Conservation (phyloP, 345 rosid species). For the Schrenkiella parvula region DNA sequence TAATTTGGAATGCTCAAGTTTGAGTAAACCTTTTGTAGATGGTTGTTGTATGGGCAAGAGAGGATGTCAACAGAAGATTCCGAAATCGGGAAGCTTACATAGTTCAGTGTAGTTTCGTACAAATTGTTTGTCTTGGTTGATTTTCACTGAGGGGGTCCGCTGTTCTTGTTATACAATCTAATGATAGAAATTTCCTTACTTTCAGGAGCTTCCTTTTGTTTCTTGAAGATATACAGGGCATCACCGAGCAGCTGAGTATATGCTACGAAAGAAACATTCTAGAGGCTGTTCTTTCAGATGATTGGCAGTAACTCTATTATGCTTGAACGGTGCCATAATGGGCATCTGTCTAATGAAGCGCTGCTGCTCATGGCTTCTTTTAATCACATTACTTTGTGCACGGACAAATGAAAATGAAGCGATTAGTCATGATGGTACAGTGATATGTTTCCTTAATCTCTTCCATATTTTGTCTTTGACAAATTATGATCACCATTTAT, state of each 20-base stretch:
- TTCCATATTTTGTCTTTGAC: constrained; percentile 42
- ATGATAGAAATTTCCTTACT: not conserved
- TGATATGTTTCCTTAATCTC: constrained; percentile 32
- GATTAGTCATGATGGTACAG: constrained; percentile 34
- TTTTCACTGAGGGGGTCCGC: not conserved
- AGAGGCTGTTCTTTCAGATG: constrained; percentile 63
- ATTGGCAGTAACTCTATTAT: constrained; percentile 49
- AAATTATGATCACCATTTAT: constrained; percentile 33
- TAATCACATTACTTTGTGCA: constrained; percentile 42
- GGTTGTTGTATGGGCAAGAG: not conserved
- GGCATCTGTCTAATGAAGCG: constrained; percentile 49
- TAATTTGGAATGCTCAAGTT: not conserved
- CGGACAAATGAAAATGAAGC: constrained; percentile 42
- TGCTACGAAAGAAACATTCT: constrained; percentile 40
- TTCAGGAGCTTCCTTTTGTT: constrained; percentile 29
- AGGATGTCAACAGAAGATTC: not conserved
- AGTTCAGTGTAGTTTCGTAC: not conserved
- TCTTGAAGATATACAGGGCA: constrained; percentile 19
- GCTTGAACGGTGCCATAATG: constrained; percentile 73
- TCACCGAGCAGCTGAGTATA: constrained; percentile 37
- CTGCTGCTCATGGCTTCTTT: constrained; percentile 51
- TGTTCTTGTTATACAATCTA: not conserved
- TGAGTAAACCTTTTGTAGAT: not conserved
- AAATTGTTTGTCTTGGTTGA: not conserved
- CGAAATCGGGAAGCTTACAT: not conserved